Evolutionary conservation across 495 filamentous ascomycete species (phyloP), one percentile per base, ranked within the genome.

Genomic region (Daldinia decipiens): DNA sequence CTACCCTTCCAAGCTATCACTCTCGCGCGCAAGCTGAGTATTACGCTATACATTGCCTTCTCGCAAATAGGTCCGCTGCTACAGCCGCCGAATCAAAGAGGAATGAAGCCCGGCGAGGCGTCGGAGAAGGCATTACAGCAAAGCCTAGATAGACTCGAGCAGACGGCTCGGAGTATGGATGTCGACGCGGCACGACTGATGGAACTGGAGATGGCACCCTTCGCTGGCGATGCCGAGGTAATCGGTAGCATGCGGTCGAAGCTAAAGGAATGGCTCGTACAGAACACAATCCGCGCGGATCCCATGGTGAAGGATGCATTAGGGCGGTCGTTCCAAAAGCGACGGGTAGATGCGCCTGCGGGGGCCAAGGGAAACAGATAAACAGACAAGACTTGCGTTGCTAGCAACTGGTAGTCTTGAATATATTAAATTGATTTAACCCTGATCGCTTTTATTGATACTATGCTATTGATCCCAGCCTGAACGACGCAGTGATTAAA

Each of bases 1-100:
- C 82, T 98, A n/a, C 95, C 92, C 11, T 99, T 97, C 77, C 94
- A 99, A 79, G 85, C 90, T 70, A 82, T 97, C 34, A 73, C 84
- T 13, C 84, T 99, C n/a, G 88, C 91, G 2, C 87, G 94, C 34
- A 94, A 91, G 77, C 77, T 91, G 17, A 85, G 87, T 7, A 82
- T 98, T 54, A 93, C 91, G n/a, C 73, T 94, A 19, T 94, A 94
- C 78, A 94, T 98, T 53, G 96, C 94, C 67, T 89, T 98, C 62
- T 90, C 89, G n/a, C 93, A 97, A 79, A 86, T 97, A 19, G 87
- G 87, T 0, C 89, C 90, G 5, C 78, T 94, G 4, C 77, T 93
- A 31, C 77, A 75, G 70, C 73, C 79, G 43, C 79, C 78, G 29
- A 65, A 40, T 24, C 59, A 71, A 29, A 77, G 74, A 40, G 71